These are phyloP conservation scores for Purpureocillium takamizusanense DNA, from an alignment of 2,329 filamentous ascomycete genomes.

Conservation along the genomic window DNA sequence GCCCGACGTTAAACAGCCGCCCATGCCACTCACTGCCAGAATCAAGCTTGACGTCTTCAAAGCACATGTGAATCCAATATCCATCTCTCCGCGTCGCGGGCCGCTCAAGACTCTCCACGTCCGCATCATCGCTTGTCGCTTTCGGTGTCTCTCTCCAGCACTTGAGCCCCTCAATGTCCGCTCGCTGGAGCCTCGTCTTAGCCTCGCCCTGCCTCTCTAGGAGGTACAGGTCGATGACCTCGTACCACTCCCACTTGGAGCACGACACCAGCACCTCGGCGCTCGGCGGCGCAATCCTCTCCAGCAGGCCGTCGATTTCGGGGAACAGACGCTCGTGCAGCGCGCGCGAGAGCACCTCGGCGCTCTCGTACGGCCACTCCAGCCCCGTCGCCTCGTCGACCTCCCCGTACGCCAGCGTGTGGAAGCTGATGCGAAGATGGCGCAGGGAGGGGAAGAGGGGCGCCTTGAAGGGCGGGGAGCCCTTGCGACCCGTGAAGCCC, in stretches of 20 bases:
- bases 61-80: constrained; percentile 10
- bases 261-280: constrained; percentile 9
- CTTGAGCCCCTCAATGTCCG: constrained; percentile 9
- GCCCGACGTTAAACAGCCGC: background rate
- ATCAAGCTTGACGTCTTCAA: constrained; percentile 4
- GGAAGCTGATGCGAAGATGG: constrained; percentile 8
- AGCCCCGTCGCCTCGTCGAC: constrained; percentile 7
- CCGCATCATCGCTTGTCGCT: background rate
- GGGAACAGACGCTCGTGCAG: constrained; percentile 5
- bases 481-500: constrained; percentile 3
- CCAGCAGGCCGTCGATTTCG: constrained; percentile 7
- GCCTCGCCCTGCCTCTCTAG: constrained; percentile 7
- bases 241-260: constrained; percentile 10
- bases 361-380: constrained; percentile 8
- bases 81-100: constrained; percentile 2
- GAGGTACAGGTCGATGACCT: constrained; percentile 7
- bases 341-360: constrained; percentile 4
- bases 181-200: constrained; percentile 6
- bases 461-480: background rate
- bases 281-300: constrained; percentile 6
- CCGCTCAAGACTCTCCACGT: background rate
- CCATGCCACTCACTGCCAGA: background rate
- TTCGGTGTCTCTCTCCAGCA: constrained; percentile 9
- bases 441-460: constrained; percentile 7
- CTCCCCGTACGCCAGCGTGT: constrained; percentile 4